Base-by-base conservation (phyloP, 164 flowering plant species). In the Malania oleifera region DNA sequence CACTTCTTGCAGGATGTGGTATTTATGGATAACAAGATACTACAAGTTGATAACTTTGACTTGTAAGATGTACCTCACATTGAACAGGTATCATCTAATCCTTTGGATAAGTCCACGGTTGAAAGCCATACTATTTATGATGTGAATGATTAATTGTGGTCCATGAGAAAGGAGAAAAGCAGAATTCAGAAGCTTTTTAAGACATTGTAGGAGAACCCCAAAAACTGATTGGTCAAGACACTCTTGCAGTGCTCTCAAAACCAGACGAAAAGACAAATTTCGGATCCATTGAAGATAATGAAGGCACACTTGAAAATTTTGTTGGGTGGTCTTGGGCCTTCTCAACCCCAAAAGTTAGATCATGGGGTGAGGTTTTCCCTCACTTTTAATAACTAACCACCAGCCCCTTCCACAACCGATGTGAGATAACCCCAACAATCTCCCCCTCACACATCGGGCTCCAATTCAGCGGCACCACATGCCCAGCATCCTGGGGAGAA, bases 71-170 rank as follows among this genome's bases (percentile, higher is more conserved):
- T 9, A 4, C 9, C 35, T 4, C 9, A 7, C 20, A 20, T 65
- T 51, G 43, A 29, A 25, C 54, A 70, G 73, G 69, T 56, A 56
- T 54, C 55, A n/a, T 60, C 59, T 17, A 34, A 31, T 31, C 35
- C 40, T 23, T 20, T 23, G 52, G 53, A 47, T 31, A 27, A 4
- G 35, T 31, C 35, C 9, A 4, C 35, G 9, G 4, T 31, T 31
- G 35, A 31, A 9, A 4, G 41, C 22, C 23, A 46, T 18, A 44
- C 22, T 18, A 19, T 45, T 34, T 23, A 22, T 14, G 29, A 47
- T 46, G 41, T 15, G 25, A 47, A 58, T 46, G 50, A 46, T 15
- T 45, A 54, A 19, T 14, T 13, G 19, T 27, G 13, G 13, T 7
- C 15, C 7, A 38, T 24, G 39, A 46, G 20, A 47, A 9, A 28